Base-by-base conservation (phyloP, 2,329 filamentous ascomycete species). In the Stemphylium beticola region DNA sequence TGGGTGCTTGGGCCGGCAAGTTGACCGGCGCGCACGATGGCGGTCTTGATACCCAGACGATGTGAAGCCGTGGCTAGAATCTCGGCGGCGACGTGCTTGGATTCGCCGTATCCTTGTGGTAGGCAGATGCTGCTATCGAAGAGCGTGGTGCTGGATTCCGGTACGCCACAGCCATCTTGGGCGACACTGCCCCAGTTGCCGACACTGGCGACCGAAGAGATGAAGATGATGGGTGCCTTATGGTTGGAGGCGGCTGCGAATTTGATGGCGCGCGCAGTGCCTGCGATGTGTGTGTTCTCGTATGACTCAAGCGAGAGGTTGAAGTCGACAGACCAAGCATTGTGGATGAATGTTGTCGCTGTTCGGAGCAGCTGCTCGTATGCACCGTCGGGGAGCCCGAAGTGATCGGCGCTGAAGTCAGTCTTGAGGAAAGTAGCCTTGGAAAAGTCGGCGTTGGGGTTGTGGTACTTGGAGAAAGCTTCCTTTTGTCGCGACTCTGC, bases 261-360 rank as follows among this genome's bases (percentile, higher is more conserved):
- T 31, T 58, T 49, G 20, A 62, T 47, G 1, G 49, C 37, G 14
- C 56, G 55, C 6, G 34, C 43, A 12, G 49, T 54, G 2, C 60
- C 60, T 1, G 52, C 42, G 18, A 62, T 58, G 22, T 62, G 60
- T 4, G 53, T 55, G 4, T 36, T 22, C 36, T 63, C 60, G 47
- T 65, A 68, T 3, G 57, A 49, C 14, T 57, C 48, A 9, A 68
- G 51, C 1, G 61, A 58, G 1, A 64, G 36, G 9, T 61, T 84
- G 73, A 85, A 85, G 66, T 85, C 83, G 24, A 85, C 82, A 1
- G 79, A 70, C 82, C 82, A 84, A 0, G 82, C 81, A 57, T 75
- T 76, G 69, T 84, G 81, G 26, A 85, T 80, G 22, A 84, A 74
- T 9, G 65, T 65, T 0, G 76, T 76, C 1, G 82, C 65, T 0